Conservation (phyloP, 225 moss, liverwort and hornwort species). For the Neckera pumila region DNA sequence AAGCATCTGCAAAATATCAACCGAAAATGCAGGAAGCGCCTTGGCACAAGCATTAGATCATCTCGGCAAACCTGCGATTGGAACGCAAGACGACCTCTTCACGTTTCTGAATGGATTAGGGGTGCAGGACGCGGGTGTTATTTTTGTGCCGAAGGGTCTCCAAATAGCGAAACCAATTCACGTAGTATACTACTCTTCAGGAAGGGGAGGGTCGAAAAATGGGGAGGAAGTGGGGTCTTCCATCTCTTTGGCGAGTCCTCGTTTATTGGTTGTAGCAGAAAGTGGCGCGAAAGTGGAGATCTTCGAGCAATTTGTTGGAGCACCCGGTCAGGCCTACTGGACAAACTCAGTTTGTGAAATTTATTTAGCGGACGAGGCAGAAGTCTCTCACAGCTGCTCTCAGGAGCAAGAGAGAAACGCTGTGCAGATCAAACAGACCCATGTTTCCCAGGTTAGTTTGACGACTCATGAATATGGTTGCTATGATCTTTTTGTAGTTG, state of each 20-base stretch:
- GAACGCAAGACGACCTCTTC: constrained; percentile 73
- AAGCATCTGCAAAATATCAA: constrained; percentile 62
- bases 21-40: constrained; percentile 25
- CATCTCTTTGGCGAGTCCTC: constrained; percentile 74
- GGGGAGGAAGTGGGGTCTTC: constrained; percentile 16
- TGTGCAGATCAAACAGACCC: constrained; percentile 83
- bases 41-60: constrained; percentile 39
- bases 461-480: neutral
- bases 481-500: neutral
- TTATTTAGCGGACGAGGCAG: constrained; percentile 39
- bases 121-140: constrained; percentile 58
- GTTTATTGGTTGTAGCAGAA: constrained; percentile 67
- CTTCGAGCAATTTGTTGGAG: constrained; percentile 75
- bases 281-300: constrained; percentile 58
- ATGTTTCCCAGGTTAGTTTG: constrained; percentile 68
- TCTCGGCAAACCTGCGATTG: constrained; percentile 34
- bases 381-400: constrained; percentile 63
- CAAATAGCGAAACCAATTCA: constrained; percentile 53
- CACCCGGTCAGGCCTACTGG: constrained; percentile 60
- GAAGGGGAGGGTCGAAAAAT: constrained; percentile 26
- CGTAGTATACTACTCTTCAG: constrained; percentile 67
- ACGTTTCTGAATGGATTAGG: constrained; percentile 78
- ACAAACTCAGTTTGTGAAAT: constrained; percentile 87
- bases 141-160: constrained; percentile 53
- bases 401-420: constrained; percentile 66